Conservation (phyloP, 2,329 filamentous ascomycete species). For the Nannizziopsis arthrosporioides region DNA sequence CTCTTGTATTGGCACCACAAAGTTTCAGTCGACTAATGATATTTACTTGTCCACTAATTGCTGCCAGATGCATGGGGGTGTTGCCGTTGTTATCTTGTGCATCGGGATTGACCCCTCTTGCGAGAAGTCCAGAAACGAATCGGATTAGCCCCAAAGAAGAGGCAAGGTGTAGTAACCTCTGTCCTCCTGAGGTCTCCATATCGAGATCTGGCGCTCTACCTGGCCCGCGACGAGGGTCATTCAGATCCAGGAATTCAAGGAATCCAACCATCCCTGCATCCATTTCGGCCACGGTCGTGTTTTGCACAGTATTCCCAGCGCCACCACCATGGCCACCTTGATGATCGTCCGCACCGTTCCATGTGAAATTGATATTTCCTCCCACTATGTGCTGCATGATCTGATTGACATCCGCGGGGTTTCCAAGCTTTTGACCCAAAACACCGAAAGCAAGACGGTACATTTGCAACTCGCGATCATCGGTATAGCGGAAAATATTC, state of each 20-base stretch:
- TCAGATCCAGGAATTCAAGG: constrained; percentile 66
- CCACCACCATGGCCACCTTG: constrained; percentile 38
- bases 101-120: constrained; percentile 65
- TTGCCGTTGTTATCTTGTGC: constrained; percentile 66
- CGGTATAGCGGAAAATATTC: constrained; percentile 56
- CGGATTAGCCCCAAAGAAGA: constrained; percentile 62
- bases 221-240: constrained; percentile 61
- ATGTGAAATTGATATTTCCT: constrained; percentile 37
- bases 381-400: constrained; percentile 40
- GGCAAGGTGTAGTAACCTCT: constrained; percentile 71
- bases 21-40: constrained; percentile 65
- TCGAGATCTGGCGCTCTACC: constrained; percentile 58
- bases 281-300: constrained; percentile 40
- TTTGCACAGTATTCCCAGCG: constrained; percentile 31
- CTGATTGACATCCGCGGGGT: constrained; percentile 38
- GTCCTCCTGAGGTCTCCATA: constrained; percentile 51
- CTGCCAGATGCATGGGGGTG: constrained; percentile 70
- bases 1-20: constrained; percentile 58
- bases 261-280: constrained; percentile 60
- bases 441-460: constrained; percentile 36
- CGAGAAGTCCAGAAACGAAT: constrained; percentile 64
- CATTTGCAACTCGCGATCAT: constrained; percentile 39
- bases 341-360: constrained; percentile 35
- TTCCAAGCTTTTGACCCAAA: constrained; percentile 37
- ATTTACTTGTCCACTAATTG: constrained; percentile 61